Evolutionary conservation across 148 eudicot species (phyloP).

Genomic region (Diospyros kaki): DNA sequence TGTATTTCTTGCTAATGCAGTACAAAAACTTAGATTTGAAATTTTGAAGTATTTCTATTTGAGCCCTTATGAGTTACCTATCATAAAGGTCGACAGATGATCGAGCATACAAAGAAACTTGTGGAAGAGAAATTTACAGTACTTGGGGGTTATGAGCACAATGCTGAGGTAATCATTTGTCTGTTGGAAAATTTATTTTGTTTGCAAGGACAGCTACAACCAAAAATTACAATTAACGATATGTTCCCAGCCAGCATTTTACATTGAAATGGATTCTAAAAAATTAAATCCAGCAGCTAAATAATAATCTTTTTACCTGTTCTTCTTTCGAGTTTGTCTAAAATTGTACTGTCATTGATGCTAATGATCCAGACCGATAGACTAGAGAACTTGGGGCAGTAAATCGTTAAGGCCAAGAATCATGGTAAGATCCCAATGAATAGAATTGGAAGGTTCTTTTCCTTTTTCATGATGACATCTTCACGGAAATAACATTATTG

Average conservation of each 20-base stretch:
- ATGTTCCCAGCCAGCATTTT: background rate
- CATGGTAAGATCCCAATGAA: background rate
- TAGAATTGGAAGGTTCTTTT: background rate
- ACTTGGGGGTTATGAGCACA: conserved; percentile 77
- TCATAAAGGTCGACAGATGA: conserved; percentile 89
- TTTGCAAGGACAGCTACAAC: background rate
- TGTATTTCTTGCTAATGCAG: conserved; percentile 1
- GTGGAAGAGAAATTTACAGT: conserved; percentile 88
- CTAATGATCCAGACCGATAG: background rate
- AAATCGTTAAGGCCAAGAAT: background rate
- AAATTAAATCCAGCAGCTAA: background rate
- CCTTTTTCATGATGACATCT: background rate
- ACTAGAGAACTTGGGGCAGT: background rate
- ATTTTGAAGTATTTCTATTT: too few relatives aligned
- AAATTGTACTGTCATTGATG: background rate
- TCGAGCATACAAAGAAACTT: conserved; percentile 91
- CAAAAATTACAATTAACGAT: background rate
- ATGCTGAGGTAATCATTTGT: conserved; percentile 69
- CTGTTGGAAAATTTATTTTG: background rate
- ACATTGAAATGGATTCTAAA: background rate
- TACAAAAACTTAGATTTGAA: background rate
- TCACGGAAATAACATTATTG: background rate
- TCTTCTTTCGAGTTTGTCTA: background rate
- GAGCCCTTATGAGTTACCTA: conserved; percentile 17
- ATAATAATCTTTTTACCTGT: background rate